phyloP scores from a whole-genome alignment of 371 early-diverging fungal species.

The Mortierella sp. region DNA sequence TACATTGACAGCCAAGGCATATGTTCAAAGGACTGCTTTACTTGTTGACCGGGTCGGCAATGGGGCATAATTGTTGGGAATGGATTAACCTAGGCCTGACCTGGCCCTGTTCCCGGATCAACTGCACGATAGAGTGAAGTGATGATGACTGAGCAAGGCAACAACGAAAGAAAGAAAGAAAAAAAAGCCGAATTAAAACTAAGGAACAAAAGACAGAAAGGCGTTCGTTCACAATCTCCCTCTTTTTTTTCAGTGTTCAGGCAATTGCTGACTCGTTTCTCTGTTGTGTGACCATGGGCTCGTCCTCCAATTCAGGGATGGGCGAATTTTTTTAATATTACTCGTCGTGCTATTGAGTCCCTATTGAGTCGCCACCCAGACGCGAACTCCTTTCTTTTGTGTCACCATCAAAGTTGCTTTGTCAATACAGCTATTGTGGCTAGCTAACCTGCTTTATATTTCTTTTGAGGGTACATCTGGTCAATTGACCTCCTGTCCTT shows the following conservation, averaged over 20 bases:
- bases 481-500: not conserved
- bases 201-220: not conserved
- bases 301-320: not conserved
- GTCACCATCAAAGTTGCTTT: conserved; percentile 17
- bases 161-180: conserved; percentile 2
- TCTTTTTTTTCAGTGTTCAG: conserved; percentile 17
- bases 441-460: conserved; percentile 2
- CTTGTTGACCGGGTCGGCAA: not conserved
- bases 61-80: not conserved
- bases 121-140: not conserved
- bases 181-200: not conserved
- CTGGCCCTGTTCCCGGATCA: not conserved
- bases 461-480: not conserved
- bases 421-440: not conserved
- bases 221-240: not conserved
- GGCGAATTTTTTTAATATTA: conserved; percentile 36
- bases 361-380: conserved; percentile 13
- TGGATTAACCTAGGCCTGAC: too few relatives aligned
- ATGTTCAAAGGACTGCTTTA: not conserved
- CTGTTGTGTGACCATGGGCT: conserved; percentile 49
- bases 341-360: not conserved
- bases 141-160: not conserved
- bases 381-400: conserved; percentile 48
- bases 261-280: conserved; percentile 45
- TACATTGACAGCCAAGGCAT: not conserved